Conservation (phyloP, 140 eudicot genomes). For the Ambrosia hybrid region DNA sequence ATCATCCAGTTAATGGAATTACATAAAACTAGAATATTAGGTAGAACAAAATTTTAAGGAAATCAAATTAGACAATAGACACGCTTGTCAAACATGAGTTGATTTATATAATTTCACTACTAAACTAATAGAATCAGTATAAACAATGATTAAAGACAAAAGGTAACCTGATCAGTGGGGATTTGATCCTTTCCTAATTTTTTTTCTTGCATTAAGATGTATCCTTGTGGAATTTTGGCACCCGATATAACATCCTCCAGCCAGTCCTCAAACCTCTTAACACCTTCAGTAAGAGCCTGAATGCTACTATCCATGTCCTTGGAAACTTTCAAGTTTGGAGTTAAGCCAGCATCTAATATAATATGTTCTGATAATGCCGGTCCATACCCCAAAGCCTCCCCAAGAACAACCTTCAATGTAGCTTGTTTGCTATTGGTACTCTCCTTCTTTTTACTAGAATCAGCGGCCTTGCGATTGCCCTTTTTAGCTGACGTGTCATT, state of each 20-base stretch:
- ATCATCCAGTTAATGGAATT: slow-evolving; percentile 4
- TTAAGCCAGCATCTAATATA: slow-evolving; percentile 76
- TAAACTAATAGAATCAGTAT: background rate
- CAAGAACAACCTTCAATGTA: slow-evolving; percentile 79
- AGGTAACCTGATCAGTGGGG: slow-evolving; percentile 56
- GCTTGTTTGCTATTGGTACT: slow-evolving; percentile 60
- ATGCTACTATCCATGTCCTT: slow-evolving; percentile 53
- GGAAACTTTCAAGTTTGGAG: slow-evolving; percentile 62
- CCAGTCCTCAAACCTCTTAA: slow-evolving; percentile 89
- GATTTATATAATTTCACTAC: slow-evolving; percentile 3
- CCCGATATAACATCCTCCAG: slow-evolving; percentile 85
- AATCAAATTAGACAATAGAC: background rate
- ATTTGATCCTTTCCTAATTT: slow-evolving; percentile 45
- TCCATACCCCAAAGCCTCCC: slow-evolving; percentile 94
- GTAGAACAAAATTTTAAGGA: background rate
- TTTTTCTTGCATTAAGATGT: slow-evolving; percentile 78
- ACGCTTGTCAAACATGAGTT: background rate
- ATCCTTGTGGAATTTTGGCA: slow-evolving; percentile 82
- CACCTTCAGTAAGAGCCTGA: slow-evolving; percentile 65
- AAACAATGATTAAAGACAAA: slow-evolving; percentile 20
- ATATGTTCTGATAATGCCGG: slow-evolving; percentile 95
- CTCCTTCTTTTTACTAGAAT: slow-evolving; percentile 50
- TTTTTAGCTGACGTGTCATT: slow-evolving; percentile 45
- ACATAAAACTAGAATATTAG: slow-evolving; percentile 4
- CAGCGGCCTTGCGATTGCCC: slow-evolving; percentile 43